Base-by-base conservation (phyloP, 495 filamentous ascomycete species). In the Xylaria flabelliformis region DNA sequence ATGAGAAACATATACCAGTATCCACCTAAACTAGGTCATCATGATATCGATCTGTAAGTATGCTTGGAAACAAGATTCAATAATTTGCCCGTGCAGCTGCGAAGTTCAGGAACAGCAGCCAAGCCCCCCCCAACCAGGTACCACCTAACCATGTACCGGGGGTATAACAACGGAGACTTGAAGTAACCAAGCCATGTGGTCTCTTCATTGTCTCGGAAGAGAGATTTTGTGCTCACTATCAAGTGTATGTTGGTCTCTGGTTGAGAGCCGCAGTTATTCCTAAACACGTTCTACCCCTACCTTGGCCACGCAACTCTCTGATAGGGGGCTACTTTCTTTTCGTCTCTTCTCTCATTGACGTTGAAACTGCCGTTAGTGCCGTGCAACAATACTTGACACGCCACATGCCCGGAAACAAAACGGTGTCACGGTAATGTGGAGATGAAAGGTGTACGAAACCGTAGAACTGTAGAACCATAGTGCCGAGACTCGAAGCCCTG, bases 101-200 rank as follows among this genome's bases (percentile, higher is more conserved):
- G 68, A 41, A 51, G 61, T 63, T 70, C 56, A 70, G 68, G 56
- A 70, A 63, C 44, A 62, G 42, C 44, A 36, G 61, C 70, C 29
- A 72, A 55, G 50, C 62, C 46, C 61, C 62, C 62, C 39, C 8
- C 59, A n/a, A 64, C 67, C 29, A 70, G 58, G 68, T 50, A 63
- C 44, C 46, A 53, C 34, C 13, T 55, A 34, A 19, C 21, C 24
- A n/a, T 36, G 46, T 34, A 13, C 42, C 1, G 56, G 41, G 56
- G 58, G 26, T 64, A 66, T 36, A 29, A 34, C 39, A 7, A 26
- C 34, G 19, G 62, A 44, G 50, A 42, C 62, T 67, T 61, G 71
- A 78, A 77, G 77, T 74, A 78, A 78, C 77, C 77, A 79, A 79
- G 75, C 77, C 77, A 79, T 76, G 74, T 78, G 76, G 74, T 76